Evolutionary conservation across 768 basidiomycete species (phyloP), one percentile per base, ranked within the genome.

Genomic region (Hebeloma cylindrosporum): DNA sequence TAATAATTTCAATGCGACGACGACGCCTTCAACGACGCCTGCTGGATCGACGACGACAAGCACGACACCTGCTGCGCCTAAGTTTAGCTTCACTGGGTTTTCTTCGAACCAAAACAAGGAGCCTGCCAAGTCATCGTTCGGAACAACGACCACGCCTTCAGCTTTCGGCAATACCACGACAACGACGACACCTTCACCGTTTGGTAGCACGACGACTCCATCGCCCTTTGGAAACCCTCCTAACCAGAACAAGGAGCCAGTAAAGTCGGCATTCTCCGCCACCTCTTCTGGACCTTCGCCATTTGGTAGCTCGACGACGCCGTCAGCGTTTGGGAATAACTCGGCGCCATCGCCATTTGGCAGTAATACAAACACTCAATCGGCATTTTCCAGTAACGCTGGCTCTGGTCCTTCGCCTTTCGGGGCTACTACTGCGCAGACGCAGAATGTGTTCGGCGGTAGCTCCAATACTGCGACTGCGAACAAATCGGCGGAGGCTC

Each of bases 21-120:
- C 29, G 7, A 45, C 43, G 11, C 48, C 43, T 35, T 16, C 38
- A 20, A 28, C 34, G 26, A n/a, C n/a, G n/a, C n/a, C n/a, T n/a
- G n/a, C n/a, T n/a, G n/a, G n/a, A n/a, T n/a, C n/a, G n/a, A n/a
- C n/a, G n/a, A n/a, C n/a, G n/a, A n/a, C n/a, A n/a, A n/a, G n/a
- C n/a, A n/a, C n/a, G n/a, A 41, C 47, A 14, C 18, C 25, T 32
- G 27, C 54, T 5, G 57, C 64, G 2, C 57, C 62, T 5, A 71
- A 69, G 47, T 75, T 74, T 50, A 67, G 49, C 50, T 69, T 76
- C n/a, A n/a, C n/a, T n/a, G n/a, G n/a, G n/a, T n/a, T n/a, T n/a
- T n/a, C n/a, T n/a, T n/a, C n/a, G n/a, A n/a, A n/a, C n/a, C n/a
- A n/a, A n/a, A n/a, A n/a, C n/a, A n/a, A n/a, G n/a, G n/a, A n/a